These are phyloP conservation scores for Gentiana dahurica DNA, from an alignment of 257 asterid species.

Conservation along the genomic window DNA sequence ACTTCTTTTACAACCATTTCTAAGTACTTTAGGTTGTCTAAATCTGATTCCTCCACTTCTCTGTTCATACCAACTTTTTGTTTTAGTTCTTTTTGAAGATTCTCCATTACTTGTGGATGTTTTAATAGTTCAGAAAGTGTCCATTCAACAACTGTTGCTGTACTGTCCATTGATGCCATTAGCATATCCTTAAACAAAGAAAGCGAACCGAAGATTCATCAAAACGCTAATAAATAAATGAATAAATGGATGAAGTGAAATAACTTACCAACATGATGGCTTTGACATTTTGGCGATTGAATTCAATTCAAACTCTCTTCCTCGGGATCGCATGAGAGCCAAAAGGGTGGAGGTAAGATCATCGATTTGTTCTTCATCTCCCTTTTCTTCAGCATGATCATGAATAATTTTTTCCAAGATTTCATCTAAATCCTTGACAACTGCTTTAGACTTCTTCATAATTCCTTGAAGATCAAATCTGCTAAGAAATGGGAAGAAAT, in stretches of 20 bases:
- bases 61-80: background rate
- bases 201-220: background rate
- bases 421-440: too few species aligned
- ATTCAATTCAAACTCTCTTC: background rate
- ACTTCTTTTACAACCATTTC: constrained; percentile 3
- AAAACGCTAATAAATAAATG: too few species aligned
- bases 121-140: background rate
- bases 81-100: too few species aligned
- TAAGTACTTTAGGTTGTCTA: background rate
- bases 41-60: constrained; percentile 3
- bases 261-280: background rate
- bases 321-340: background rate
- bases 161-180: constrained; percentile 4
- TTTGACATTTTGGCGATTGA: constrained; percentile 4
- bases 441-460: too few species aligned
- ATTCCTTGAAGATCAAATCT: too few species aligned
- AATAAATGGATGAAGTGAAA: too few species aligned
- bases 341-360: too few species aligned
- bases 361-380: too few species aligned
- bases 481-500: too few species aligned
- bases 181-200: background rate
- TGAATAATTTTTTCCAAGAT: too few species aligned
- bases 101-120: background rate
- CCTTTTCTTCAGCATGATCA: too few species aligned
- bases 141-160: constrained; percentile 3